Conservation (phyloP, 2,329 filamentous ascomycete species). For the Coleophoma eucalyptorum region DNA sequence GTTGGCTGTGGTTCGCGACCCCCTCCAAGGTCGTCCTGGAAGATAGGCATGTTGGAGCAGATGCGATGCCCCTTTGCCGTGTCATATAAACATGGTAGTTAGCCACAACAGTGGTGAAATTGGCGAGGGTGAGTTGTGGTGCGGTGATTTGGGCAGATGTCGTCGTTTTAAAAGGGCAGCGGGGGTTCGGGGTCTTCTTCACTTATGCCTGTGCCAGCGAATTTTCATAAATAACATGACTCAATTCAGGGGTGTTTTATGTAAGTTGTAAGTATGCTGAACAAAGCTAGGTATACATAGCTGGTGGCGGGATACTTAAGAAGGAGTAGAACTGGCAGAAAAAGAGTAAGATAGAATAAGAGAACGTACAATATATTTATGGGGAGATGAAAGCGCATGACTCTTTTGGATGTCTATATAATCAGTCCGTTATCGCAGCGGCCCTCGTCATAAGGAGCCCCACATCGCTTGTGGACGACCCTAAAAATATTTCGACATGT, state of each 20-base stretch:
- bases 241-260: neutral
- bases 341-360: no score
- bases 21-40: conserved; percentile 46
- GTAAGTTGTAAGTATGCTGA: no score
- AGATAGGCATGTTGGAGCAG: conserved; percentile 50
- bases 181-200: conserved; percentile 5
- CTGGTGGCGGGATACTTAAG: no score
- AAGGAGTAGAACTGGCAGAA: no score
- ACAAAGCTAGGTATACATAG: no score
- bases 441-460: no score
- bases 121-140: conserved; percentile 7
- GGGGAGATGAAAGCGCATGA: no score
- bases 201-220: neutral
- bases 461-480: neutral
- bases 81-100: conserved; percentile 17
- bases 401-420: no score
- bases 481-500: no score
- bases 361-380: no score
- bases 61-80: conserved; percentile 9
- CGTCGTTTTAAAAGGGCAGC: conserved; percentile 9
- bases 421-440: no score
- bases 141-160: conserved; percentile 6
- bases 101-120: neutral
- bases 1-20: conserved; percentile 13
- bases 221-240: neutral